phyloP scores from a whole-genome alignment of 768 basidiomycete genomes.

The Agrocybe pediades region DNA sequence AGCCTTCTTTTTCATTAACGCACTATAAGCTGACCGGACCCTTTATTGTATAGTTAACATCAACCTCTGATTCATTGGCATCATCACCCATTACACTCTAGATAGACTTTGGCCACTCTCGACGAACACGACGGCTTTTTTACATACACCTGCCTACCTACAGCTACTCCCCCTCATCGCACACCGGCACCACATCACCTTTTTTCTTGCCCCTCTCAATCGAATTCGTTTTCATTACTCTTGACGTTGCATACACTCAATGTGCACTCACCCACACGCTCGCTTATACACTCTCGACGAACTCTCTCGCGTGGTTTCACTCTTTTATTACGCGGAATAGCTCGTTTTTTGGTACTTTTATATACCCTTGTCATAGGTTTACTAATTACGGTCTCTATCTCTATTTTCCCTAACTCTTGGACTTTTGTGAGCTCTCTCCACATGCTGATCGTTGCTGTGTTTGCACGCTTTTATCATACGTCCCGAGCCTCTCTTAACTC shows the following conservation, averaged over 20 bases:
- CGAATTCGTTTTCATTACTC: slow-evolving; percentile 2
- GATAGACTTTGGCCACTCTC: slow-evolving; percentile 1
- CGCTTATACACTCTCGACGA: slow-evolving; percentile 5
- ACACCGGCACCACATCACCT: background rate
- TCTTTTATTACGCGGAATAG: slow-evolving; percentile 24
- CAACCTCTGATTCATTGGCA: slow-evolving; percentile 19
- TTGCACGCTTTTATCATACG: no score
- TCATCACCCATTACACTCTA: background rate
- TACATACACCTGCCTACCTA: background rate
- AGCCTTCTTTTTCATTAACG: background rate
- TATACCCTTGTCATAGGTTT: slow-evolving; percentile 11
- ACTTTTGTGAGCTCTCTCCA: no score
- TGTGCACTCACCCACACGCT: no score
- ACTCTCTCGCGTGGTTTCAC: slow-evolving; percentile 21
- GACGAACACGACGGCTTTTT: slow-evolving; percentile 2
- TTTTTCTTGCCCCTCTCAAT: slow-evolving; percentile 7
- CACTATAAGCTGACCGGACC: background rate
- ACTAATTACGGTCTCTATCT: slow-evolving; percentile 12
- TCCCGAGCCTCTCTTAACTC: no score
- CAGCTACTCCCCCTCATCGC: background rate
- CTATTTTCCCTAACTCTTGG: no score
- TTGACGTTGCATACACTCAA: background rate
- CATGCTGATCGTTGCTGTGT: no score
- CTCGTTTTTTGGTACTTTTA: slow-evolving; percentile 1
- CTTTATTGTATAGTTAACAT: slow-evolving; percentile 21